Base-by-base conservation (phyloP, 148 eudicot species). In the Persicaria tinctoria region DNA sequence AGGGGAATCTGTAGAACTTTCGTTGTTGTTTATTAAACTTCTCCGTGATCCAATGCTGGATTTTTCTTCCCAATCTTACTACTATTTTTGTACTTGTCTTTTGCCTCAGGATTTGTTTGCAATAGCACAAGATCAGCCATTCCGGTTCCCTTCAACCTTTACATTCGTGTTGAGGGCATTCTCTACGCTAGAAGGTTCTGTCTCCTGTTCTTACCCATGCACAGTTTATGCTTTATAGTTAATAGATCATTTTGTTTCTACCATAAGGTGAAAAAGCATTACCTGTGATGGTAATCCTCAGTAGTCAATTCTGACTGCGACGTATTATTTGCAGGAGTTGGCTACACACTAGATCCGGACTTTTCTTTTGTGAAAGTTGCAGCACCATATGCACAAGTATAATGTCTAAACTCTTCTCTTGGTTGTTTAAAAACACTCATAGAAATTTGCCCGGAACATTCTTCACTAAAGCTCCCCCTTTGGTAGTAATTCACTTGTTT, bases 311-410 rank as follows among this genome's bases (percentile, higher is more conserved):
- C 44, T 73, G 59, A 74, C 53, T 20, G 27, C 10, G 13, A 32
- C 55, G 38, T 27, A 5, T 77, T 45, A n/a, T 68, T 75, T 76
- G 2, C 79, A 95, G 97, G 99, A 46, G 91, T 96, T 75, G 97
- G 99, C 69, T 89, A 89, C 74, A 82, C 77, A 38, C 89, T 96
- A 51, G 90, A 96, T 78, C 99, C 97, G 13, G 82, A 90, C 46
- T 96, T 96, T 82, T 96, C 99, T 44, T 96, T 96, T 69, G 86
- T 88, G 3, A 96, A 92, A 86, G 87, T 92, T 73, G 97, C 99
- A 80, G 97, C 97, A 76, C 99, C 99, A 72, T 96, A 92, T 75
- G 97, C 97, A n/a, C 96, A 91, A 87, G 99, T 95, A 82, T 75
- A 79, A 76, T 62, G 47, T 8, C 64, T 76, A 23, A 62, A 47